phyloP scores from a whole-genome alignment of 2,329 filamentous ascomycete genomes.

The Colletotrichum noveboracense region DNA sequence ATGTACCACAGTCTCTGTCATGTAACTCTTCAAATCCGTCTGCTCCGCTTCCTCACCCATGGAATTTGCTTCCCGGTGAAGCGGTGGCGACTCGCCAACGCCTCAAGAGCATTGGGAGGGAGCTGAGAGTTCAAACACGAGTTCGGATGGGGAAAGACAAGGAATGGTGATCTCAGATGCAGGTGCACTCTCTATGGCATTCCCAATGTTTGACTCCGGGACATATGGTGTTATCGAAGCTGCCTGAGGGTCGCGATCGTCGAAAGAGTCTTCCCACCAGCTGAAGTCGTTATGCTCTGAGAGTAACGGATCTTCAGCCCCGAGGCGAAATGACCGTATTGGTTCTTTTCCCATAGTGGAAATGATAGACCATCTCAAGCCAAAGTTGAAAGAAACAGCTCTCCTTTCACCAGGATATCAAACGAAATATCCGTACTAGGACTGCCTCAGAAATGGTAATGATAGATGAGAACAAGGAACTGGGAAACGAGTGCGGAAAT shows the following conservation, averaged over 20 bases:
- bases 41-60: not conserved
- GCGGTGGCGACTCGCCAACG: not conserved
- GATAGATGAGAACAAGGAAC: no score
- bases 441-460: no score
- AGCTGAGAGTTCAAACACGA: rapidly evolving
- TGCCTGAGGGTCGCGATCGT: rapidly evolving
- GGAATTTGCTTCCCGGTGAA: not conserved
- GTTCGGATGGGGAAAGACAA: not conserved
- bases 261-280: not conserved
- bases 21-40: rapidly evolving
- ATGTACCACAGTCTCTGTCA: rapidly evolving
- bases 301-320: not conserved
- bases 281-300: not conserved
- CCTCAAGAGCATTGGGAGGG: not conserved
- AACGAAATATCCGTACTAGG: no score
- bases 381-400: no score
- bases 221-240: rapidly evolving
- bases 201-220: not conserved
- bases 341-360: rapidly evolving
- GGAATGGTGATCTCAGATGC: not conserved
- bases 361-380: not conserved
- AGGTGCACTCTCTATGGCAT: not conserved
- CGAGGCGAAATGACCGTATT: not conserved
- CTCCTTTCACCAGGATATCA: no score
- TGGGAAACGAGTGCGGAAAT: no score